Conservation (phyloP, 495 filamentous ascomycete species). For the Penicillium longicatenatum region DNA sequence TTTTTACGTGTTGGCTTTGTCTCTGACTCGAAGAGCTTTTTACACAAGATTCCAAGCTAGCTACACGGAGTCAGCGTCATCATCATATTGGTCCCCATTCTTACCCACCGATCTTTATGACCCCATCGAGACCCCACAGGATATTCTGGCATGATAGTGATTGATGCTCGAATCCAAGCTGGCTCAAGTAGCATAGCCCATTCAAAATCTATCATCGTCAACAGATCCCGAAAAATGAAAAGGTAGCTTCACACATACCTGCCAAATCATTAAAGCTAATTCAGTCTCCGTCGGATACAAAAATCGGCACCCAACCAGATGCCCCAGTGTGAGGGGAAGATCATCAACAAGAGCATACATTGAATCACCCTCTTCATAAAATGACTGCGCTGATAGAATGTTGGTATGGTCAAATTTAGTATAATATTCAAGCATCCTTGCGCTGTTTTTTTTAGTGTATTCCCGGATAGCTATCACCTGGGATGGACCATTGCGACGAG, state of each 20-base stretch:
- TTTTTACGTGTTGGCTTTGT: no score
- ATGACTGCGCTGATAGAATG: slow-evolving; percentile 14
- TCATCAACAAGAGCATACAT: slow-evolving; percentile 12
- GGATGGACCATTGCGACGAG: background rate
- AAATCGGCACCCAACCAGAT: slow-evolving; percentile 9
- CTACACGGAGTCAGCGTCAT: background rate
- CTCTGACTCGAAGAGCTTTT: no score
- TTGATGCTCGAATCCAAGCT: slow-evolving; percentile 9
- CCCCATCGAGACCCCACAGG: slow-evolving; percentile 10
- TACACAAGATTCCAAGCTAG: no score
- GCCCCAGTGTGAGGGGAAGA: slow-evolving; percentile 12
- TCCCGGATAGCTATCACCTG: slow-evolving; percentile 13
- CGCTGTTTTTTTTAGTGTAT: slow-evolving; percentile 3
- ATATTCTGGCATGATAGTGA: no score
- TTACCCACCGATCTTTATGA: slow-evolving; percentile 17
- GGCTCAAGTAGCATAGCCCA: slow-evolving; percentile 11
- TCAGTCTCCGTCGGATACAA: slow-evolving; percentile 15
- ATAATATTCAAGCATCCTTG: slow-evolving; percentile 2
- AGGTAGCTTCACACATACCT: no score
- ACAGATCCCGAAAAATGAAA: background rate
- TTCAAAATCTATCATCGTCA: slow-evolving; percentile 10
- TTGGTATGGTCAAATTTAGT: slow-evolving; percentile 4
- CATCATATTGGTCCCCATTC: no score
- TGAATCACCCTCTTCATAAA: slow-evolving; percentile 1
- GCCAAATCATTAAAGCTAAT: slow-evolving; percentile 17